Evolutionary conservation across 257 asterid species (phyloP).

Genomic region (Solanum chiquidenum): DNA sequence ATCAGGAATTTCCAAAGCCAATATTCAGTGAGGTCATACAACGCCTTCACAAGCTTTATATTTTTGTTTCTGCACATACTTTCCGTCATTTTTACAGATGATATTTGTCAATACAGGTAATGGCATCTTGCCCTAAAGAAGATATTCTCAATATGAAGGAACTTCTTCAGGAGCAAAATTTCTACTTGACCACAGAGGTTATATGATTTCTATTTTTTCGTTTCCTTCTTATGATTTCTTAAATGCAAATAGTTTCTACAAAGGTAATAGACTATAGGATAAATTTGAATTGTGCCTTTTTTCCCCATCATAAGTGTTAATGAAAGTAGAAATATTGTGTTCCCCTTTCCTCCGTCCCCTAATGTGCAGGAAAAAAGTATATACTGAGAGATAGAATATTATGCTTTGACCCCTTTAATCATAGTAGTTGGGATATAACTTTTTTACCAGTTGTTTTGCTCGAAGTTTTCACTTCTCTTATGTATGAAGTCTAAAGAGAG

Average conservation of each 20-base stretch:
- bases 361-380: not conserved
- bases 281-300: not conserved
- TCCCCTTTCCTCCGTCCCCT: not conserved
- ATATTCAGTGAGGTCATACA: constrained; percentile 51
- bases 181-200: constrained; percentile 83
- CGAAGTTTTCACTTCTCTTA: not conserved
- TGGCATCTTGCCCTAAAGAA: constrained; percentile 54
- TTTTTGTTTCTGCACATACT: not conserved
- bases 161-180: constrained; percentile 67
- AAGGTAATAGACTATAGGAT: not conserved
- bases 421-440: not conserved
- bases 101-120: constrained; percentile 6
- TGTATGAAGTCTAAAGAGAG: not conserved
- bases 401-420: not conserved
- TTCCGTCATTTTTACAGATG: not conserved
- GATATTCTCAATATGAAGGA: constrained; percentile 60
- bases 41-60: not conserved
- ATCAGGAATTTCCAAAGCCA: constrained; percentile 66
- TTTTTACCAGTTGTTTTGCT: not conserved
- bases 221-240: not conserved
- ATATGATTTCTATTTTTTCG: not conserved
- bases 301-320: not conserved
- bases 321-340: not conserved
- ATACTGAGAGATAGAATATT: not conserved
- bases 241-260: not conserved